Evolutionary conservation across 768 basidiomycete species (phyloP).

Genomic region (Pleurotus tuber-regium): DNA sequence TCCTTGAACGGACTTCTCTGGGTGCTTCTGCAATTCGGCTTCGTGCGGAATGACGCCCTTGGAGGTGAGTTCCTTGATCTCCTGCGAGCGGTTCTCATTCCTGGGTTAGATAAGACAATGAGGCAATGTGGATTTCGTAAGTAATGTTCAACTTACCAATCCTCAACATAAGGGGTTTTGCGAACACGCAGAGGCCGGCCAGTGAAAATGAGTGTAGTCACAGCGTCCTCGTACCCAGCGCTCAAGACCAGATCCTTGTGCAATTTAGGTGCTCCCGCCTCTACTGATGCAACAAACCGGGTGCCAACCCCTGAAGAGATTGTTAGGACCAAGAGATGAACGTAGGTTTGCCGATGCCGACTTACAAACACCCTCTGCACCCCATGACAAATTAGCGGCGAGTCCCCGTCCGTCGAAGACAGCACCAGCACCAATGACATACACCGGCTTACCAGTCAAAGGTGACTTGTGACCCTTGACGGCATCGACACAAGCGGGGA

Average conservation of each 20-base stretch:
- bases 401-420: slow-evolving; percentile 87
- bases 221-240: slow-evolving; percentile 74
- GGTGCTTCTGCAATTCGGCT: slow-evolving; percentile 72
- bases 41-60: slow-evolving; percentile 81
- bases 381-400: slow-evolving; percentile 86
- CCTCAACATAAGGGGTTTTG: slow-evolving; percentile 80
- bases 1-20: slow-evolving; percentile 69
- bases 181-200: slow-evolving; percentile 87
- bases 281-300: slow-evolving; percentile 79
- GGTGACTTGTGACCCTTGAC: slow-evolving; percentile 76
- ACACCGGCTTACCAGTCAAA: slow-evolving; percentile 78
- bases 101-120: slow-evolving; percentile 34
- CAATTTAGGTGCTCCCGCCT: slow-evolving; percentile 78
- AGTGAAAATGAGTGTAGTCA: slow-evolving; percentile 86
- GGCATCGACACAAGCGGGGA: slow-evolving; percentile 87
- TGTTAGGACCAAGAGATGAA: slow-evolving; percentile 1
- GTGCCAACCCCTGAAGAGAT: slow-evolving; percentile 72
- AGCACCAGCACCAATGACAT: slow-evolving; percentile 89
- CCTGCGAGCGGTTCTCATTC: slow-evolving; percentile 74
- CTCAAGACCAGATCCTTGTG: slow-evolving; percentile 79
- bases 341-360: slow-evolving; percentile 18
- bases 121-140: background rate
- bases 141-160: slow-evolving; percentile 55
- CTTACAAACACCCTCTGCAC: slow-evolving; percentile 85
- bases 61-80: slow-evolving; percentile 80